Conservation (phyloP, 2,329 filamentous ascomycete species). For the Pestalotiopsis sp. region DNA sequence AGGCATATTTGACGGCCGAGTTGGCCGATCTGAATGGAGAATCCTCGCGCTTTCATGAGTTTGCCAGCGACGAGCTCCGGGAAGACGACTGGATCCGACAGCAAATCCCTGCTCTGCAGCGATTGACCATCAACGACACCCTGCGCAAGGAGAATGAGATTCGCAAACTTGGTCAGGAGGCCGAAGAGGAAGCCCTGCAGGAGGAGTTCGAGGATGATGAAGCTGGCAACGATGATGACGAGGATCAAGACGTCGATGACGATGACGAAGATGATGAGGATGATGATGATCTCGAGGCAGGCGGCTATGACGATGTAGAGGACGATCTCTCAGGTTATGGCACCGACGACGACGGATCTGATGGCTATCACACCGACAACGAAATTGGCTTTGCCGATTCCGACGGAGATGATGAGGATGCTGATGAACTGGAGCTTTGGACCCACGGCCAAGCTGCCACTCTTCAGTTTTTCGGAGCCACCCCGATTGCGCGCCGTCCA, state of each 20-base stretch:
- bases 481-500: constrained; percentile 41
- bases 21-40: constrained; percentile 55
- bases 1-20: constrained; percentile 54
- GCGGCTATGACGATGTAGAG: constrained; percentile 50
- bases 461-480: constrained; percentile 38
- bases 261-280: constrained; percentile 53
- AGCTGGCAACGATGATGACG: constrained; percentile 44
- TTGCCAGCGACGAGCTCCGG: constrained; percentile 78
- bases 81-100: constrained; percentile 90
- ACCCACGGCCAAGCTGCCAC: constrained; percentile 47
- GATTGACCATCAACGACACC: constrained; percentile 87
- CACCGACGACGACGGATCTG: constrained; percentile 55
- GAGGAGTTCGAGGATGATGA: constrained; percentile 67
- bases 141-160: constrained; percentile 89
- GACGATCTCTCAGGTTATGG: constrained; percentile 67
- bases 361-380: constrained; percentile 77
- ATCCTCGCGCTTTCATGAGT: constrained; percentile 80
- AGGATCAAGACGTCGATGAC: constrained; percentile 49
- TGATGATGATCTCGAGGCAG: constrained; percentile 43
- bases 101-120: constrained; percentile 65
- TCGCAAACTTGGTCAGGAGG: constrained; percentile 83
- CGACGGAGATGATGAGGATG: constrained; percentile 66
- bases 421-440: constrained; percentile 69
- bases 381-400: constrained; percentile 71
- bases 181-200: constrained; percentile 81